Base-by-base conservation (phyloP, 306 rosid species). In the Trifolium subterraneum region DNA sequence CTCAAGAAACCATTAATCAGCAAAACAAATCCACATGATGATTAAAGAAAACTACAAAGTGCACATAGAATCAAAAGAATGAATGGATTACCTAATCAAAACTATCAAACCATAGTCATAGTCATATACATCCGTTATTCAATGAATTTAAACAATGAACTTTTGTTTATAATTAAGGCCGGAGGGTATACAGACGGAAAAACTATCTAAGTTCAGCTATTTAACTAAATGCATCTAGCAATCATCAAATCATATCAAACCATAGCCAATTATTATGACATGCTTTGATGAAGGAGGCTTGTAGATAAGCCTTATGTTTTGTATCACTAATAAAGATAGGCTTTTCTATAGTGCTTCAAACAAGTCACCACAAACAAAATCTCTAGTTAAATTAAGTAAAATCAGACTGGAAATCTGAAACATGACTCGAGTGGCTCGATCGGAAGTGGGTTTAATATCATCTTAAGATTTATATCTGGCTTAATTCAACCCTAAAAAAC, bases 11-110 rank as follows among this genome's bases (percentile, higher is more conserved):
- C 27, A 25, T 18, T 54, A 22, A 66, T 12, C 41, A 77, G 36
- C 68, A n/a, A 64, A 64, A 73, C 45, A 66, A 68, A 39, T 45
- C 60, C 78, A 44, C 31, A 19, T 27, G 47, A 64, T 70, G 56
- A 52, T 39, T 66, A 68, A 16, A 33, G 7, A 65, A 59, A 27
- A 59, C 16, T 13, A 27, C 16, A 25, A 4, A 4, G 5, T 29
- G 33, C 33, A 29, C 33, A 29, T 35, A 35, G 8, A 35, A 35
- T 4, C 33, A 29, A 29, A 35, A 35, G 9, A 35, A 35, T 7
- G 39, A 35, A 35, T 35, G 39, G 0, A 5, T 33, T 31, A 33
- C 36, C 8, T 33, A 33, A 33, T 6, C 8, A 33, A 33, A 16
- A n/a, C 61, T 66, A 39, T 75, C 29, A 25, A 66, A 54, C 45